Base-by-base conservation (phyloP, 345 rosid genomes). In the Pelargonium nanum region DNA sequence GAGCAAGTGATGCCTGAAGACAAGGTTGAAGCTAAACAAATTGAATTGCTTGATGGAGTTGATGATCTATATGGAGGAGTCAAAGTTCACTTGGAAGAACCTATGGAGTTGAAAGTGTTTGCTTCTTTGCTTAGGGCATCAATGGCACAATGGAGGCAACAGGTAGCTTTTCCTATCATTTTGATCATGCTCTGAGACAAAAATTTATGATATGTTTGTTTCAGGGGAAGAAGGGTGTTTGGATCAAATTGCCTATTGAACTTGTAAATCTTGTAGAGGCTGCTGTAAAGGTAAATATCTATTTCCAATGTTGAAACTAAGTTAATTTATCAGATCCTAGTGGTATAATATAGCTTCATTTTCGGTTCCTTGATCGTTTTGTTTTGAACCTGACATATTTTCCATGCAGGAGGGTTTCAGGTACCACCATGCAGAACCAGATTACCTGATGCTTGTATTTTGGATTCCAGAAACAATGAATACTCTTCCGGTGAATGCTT, bases 371-470 rank as follows among this genome's bases (percentile, higher is more conserved):
- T 60, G 30, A 64, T 30, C 15, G 15, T 28, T 34, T 25, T 53
- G 28, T 22, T 68, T 34, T 5, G 19, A 21, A 44, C 55, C 8
- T 67, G 24, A 55, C 16, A 2, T 59, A 26, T 69, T 17, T 59
- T 21, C 22, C 72, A 74, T 32, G 50, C 80, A 92, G 96, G 87
- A 92, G 75, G 98, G 95, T 61, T 89, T 89, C 65, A 85, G 84
- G 91, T 86, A 71, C 58, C 98, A 92, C 77, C 98, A 89, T 67
- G 98, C 98, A 3, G 96, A 92, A 74, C 81, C 83, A 22, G 69
- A 73, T 58, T 80, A 89, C 74, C 53, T 92, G 66, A 92, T 92
- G 98, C 93, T 89, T 62, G 87, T 72, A 40, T 72, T 78, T 72
- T 89, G 98, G 95, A 85, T 89, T 71, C 95, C 93, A 20, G 68